Evolutionary conservation across 2,329 filamentous ascomycete species (phyloP).

Genomic region (Chaetothyriales sp.): DNA sequence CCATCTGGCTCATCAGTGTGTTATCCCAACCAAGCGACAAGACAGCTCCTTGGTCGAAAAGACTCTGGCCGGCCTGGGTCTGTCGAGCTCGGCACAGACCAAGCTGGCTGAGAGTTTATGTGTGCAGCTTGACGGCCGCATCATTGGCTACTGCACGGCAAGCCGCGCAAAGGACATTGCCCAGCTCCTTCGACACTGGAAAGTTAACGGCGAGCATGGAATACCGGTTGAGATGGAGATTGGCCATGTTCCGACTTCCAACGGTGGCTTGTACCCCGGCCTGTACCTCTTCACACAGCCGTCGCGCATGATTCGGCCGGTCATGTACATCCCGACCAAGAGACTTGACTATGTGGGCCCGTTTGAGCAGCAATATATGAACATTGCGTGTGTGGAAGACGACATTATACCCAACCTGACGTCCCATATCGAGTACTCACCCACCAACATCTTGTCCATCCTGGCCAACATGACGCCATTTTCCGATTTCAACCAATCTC

Average conservation of each 20-base stretch:
- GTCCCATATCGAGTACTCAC: constrained; percentile 85
- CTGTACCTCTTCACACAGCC: constrained; percentile 83
- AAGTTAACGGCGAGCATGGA: constrained; percentile 70
- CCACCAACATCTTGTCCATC: constrained; percentile 94
- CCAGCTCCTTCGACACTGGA: constrained; percentile 86
- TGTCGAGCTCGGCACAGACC: constrained; percentile 61
- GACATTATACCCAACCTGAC: constrained; percentile 81
- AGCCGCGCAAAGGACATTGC: constrained; percentile 68
- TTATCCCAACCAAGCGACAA: constrained; percentile 62
- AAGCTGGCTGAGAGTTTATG: constrained; percentile 72
- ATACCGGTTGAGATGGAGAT: constrained; percentile 80
- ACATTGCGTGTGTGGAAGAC: constrained; percentile 77
- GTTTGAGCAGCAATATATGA: constrained; percentile 96
- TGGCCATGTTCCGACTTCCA: constrained; percentile 76
- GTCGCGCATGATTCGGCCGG: constrained; percentile 76
- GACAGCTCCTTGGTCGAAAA: constrained; percentile 63
- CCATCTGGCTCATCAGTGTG: constrained; percentile 89
- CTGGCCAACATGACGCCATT: constrained; percentile 98
- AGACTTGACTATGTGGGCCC: constrained; percentile 81
- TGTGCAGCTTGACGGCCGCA: constrained; percentile 77
- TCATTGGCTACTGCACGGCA: constrained; percentile 81
- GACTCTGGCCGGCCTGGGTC: constrained; percentile 65
- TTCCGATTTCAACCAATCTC: constrained; percentile 96
- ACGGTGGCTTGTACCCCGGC: constrained; percentile 88
- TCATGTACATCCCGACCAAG: constrained; percentile 79